Conservation (phyloP, 163 green algal species). For the Volvox carteri region DNA sequence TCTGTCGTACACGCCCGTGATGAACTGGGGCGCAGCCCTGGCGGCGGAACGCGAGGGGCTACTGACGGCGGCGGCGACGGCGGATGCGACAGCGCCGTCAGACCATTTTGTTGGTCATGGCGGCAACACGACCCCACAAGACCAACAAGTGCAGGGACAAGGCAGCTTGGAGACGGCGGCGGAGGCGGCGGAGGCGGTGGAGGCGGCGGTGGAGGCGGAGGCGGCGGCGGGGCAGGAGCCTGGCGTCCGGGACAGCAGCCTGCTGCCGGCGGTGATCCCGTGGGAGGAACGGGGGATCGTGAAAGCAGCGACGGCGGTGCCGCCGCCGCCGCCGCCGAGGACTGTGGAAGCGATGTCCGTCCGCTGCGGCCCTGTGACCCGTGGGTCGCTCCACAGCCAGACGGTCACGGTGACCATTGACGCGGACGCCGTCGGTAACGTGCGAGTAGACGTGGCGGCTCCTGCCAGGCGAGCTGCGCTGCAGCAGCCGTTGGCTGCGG, state of each 20-base stretch:
- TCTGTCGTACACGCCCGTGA: not conserved
- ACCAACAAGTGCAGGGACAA: no score
- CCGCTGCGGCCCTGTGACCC: constrained; percentile 5
- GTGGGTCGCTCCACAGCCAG: constrained; percentile 50
- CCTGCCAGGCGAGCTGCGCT: not conserved
- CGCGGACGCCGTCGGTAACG: not conserved
- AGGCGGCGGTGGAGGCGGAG: not conserved
- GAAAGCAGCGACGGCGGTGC: not conserved
- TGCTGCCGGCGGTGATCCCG: not conserved
- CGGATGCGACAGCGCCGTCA: no score
- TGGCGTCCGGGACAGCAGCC: not conserved
- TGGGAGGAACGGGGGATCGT: not conserved
- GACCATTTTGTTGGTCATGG: no score
- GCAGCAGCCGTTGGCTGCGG: not conserved
- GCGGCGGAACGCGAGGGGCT: no score
- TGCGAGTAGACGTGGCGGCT: not conserved
- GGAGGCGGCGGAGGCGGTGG: not conserved
- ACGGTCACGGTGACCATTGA: constrained; percentile 42
- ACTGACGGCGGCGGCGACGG: not conserved
- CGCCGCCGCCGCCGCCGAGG: not conserved
- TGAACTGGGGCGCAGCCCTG: not conserved
- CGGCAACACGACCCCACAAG: no score
- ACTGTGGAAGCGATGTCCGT: not conserved
- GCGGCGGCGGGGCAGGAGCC: not conserved
- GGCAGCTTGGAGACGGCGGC: no score